These are phyloP conservation scores for Typha latifolia DNA, from an alignment of 176 grass and related monocot species.

Conservation along the genomic window DNA sequence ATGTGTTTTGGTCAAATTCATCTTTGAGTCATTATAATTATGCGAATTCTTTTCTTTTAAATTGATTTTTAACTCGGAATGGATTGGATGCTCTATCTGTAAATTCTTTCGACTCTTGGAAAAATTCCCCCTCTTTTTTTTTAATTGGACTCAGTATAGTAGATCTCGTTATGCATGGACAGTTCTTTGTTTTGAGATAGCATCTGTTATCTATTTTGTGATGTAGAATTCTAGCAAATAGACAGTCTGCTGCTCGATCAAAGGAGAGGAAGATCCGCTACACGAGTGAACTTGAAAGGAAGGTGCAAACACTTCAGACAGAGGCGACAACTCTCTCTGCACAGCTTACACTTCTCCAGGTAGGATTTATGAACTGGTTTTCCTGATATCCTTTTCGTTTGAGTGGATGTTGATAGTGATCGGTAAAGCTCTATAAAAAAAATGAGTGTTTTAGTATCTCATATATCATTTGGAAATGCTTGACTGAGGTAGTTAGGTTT, in stretches of 20 bases:
- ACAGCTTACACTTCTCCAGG: conserved; percentile 94
- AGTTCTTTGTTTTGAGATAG: background rate
- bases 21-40: too few relatives aligned
- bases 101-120: too few relatives aligned
- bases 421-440: background rate
- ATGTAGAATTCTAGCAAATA: conserved; percentile 85
- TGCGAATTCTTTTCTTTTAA: too few relatives aligned
- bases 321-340: conserved; percentile 96
- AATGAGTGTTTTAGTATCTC: background rate
- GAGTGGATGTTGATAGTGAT: background rate
- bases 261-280: conserved; percentile 98
- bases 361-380: conserved; percentile 3
- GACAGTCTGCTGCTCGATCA: conserved; percentile 80
- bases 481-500: background rate
- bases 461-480: background rate
- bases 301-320: conserved; percentile 95
- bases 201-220: background rate
- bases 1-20: too few relatives aligned
- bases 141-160: background rate
- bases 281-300: conserved; percentile 85
- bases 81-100: too few relatives aligned
- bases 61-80: too few relatives aligned
- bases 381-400: background rate
- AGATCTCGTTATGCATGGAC: background rate
- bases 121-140: background rate